Evolutionary conservation across 192 early-diverging fungal species (phyloP).

Genomic region (Coemansia sp.): DNA sequence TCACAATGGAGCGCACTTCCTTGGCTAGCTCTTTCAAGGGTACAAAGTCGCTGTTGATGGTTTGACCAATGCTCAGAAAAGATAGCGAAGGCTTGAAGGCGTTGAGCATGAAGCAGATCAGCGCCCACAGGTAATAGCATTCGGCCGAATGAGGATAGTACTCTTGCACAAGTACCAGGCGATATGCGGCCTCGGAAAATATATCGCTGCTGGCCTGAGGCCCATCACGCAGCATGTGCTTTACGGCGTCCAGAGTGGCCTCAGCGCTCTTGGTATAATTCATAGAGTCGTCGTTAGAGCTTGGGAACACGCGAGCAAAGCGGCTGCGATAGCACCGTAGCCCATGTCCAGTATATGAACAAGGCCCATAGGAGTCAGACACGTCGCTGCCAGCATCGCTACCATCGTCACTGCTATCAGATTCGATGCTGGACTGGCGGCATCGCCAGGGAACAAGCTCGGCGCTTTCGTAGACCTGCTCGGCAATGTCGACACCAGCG

Average conservation of each 20-base stretch:
- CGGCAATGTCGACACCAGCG: constrained; percentile 41
- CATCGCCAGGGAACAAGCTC: constrained; percentile 31
- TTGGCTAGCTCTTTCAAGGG: constrained; percentile 36
- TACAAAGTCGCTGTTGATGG: constrained; percentile 20
- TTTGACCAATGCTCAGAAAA: constrained; percentile 31
- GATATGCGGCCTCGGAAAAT: constrained; percentile 33
- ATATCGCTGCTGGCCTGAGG: constrained; percentile 18
- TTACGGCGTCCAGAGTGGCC: constrained; percentile 25
- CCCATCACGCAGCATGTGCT: constrained; percentile 40
- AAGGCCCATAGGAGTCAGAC: not conserved
- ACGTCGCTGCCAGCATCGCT: not conserved
- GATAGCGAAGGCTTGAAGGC: constrained; percentile 30
- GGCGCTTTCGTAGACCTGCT: constrained; percentile 12
- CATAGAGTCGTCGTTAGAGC: constrained; percentile 16
- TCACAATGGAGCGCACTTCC: constrained; percentile 22
- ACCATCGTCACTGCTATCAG: not conserved
- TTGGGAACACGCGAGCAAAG: constrained; percentile 27
- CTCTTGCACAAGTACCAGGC: constrained; percentile 42
- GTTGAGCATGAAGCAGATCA: constrained; percentile 48
- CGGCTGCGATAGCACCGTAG: constrained; percentile 40
- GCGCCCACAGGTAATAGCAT: constrained; percentile 50
- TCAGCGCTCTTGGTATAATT: constrained; percentile 19
- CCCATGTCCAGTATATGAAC: constrained; percentile 10
- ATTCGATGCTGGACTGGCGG: not conserved
- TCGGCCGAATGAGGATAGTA: constrained; percentile 42